Base-by-base conservation (phyloP, 257 asterid genomes). In the Sherardia arvensis region DNA sequence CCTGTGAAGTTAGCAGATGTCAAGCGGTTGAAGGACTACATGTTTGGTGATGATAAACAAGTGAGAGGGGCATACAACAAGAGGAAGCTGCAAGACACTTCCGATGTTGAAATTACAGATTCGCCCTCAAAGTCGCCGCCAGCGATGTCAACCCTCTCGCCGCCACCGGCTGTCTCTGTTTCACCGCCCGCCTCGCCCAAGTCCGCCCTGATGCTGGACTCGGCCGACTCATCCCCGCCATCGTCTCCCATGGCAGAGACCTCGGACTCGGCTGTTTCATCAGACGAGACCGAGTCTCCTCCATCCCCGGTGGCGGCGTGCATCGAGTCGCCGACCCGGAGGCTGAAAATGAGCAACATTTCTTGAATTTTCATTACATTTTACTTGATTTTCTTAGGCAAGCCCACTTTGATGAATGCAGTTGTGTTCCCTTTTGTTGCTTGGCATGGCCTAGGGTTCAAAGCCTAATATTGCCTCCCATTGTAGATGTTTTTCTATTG, bases 1-100 rank as follows among this genome's bases (percentile, higher is more conserved):
- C 98, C 98, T 0, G 98, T 91, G 15, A 85, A 83, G 66, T 51
- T 91, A 27, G 56, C 93, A 0, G 98, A 91, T 33, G 95, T 91
- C 2, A 77, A 83, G 54, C 90, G 98, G 4, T 76, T 91, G 73
- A 88, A 88, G 78, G 81, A 60, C 59, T 77, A 69, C 65, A 86
- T 91, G 96, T 84, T 88, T 69, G 91, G 93, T 0, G 92, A 81
- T 61, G 89, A 83, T 6, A 66, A 25, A 22, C 74, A 70, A 61
- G 85, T 84, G 1, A 74, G 9, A 36, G 81, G 84, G 53, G 28
- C 78, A 40, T 82, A 79, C 88, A 85, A 87, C 90, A 85, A 87
- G 85, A 73, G 95, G 66, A 87, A 90, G 67, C 67, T 82, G 27
- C 81, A 72, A n/a, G 91, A 79, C 27, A 75, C 70, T 8, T 65